Base-by-base conservation (phyloP, 2,329 filamentous ascomycete species). In the Pseudopithomyces maydicus region DNA sequence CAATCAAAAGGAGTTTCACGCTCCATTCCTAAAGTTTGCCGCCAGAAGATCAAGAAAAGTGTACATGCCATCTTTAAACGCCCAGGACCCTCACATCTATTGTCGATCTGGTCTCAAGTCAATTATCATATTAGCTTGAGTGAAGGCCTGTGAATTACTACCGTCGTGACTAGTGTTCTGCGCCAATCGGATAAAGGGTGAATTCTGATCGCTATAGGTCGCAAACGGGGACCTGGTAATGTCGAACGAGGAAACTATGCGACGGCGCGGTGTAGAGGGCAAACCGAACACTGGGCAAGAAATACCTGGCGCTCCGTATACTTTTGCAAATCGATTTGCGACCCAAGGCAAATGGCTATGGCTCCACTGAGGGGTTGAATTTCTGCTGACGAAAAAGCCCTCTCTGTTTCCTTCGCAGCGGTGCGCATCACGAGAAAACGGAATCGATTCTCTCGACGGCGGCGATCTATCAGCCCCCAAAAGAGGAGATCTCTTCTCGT, bases 261-360 rank as follows among this genome's bases (percentile, higher is more conserved):
- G 48, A 11, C 56, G 43, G 11, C 15, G 39, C 20, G 39, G 53
- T 17, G 56, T 56, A 7, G 53, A 55, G 22, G 52, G 46, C 32
- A 42, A 33, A n/a, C 56, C 53, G 19, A 59, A 59, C 6, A 59
- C 39, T 19, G 44, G 56, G 19, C 42, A 43, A 29, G 47, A 14
- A 2, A 20, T 52, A 22, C 43, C 19, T 6, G 52, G 14, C 15
- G 32, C 32, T 49, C 7, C 10, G 33, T 19, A 11, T 12, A 20
- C 2, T n/a, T 32, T 41, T 2, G 1, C 14, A 19, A 20, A 29
- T 14, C 20, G 15, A 11, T 8, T 20, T 5, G 26, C n/a, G 42
- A 32, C n/a, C 15, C 11, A 19, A 3, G 26, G 55, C 23, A 44
- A n/a, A 15, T 44, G 43, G 6, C 42, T 35, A 26, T 2, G 8